Percentiles rank a stretch among this genome's conserved stretches.
Evolutionary conservation across 2,329 filamentous ascomycete species (phyloP).

Genomic region (Fusarium sp.): DNA sequence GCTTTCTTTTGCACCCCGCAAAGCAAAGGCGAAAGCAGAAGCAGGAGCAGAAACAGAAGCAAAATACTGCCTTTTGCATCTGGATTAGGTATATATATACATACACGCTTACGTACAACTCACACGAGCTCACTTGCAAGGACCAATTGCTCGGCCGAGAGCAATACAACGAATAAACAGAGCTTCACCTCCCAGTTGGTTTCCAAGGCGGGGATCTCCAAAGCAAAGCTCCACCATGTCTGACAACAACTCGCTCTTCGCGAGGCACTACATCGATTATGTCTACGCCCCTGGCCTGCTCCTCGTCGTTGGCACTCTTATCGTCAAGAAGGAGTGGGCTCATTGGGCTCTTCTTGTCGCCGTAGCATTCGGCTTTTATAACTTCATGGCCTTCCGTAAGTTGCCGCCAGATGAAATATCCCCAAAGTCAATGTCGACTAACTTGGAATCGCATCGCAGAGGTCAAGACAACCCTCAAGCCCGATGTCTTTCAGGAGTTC

Average conservation of each 20-base stretch:
- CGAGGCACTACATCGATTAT: conserved; percentile 75
- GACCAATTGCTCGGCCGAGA: conserved; percentile 15
- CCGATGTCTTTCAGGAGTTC: conserved; percentile 88
- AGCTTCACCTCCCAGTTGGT: conserved; percentile 18
- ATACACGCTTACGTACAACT: background rate
- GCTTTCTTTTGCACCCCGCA: conserved; percentile 4
- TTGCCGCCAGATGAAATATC: conserved; percentile 32
- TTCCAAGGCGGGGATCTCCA: conserved; percentile 29
- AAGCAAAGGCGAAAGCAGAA: background rate
- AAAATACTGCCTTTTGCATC: background rate
- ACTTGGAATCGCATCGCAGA: conserved; percentile 60
- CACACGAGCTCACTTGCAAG: background rate
- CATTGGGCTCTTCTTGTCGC: conserved; percentile 75
- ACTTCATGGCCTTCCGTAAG: conserved; percentile 77
- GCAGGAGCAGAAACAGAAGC: background rate
- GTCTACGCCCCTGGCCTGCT: conserved; percentile 86
- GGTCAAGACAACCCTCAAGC: conserved; percentile 84
- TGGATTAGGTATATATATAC: conserved; percentile 6
- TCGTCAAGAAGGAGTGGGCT: conserved; percentile 81
- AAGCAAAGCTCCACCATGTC: conserved; percentile 26
- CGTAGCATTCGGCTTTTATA: conserved; percentile 71
- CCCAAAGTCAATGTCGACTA: conserved; percentile 3
- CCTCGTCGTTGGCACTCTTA: conserved; percentile 76
- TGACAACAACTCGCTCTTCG: conserved; percentile 48
- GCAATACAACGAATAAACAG: background rate